phyloP scores from a whole-genome alignment of 371 early-diverging fungal species.

The Basidiobolus heterosporus region DNA sequence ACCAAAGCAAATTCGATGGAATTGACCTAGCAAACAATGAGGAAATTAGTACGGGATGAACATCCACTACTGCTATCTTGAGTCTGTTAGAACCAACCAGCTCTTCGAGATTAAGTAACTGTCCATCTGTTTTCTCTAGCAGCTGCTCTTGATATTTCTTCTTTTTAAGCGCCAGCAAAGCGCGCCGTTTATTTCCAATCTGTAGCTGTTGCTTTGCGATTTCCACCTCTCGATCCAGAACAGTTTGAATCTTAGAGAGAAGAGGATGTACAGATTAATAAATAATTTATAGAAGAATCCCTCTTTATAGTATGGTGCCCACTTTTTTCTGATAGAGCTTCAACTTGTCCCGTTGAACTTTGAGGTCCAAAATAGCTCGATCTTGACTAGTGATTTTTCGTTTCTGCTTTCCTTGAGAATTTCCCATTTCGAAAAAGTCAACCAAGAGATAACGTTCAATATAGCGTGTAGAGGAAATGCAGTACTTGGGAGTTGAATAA shows the following conservation, averaged over 20 bases:
- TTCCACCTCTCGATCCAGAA: slow-evolving; percentile 33
- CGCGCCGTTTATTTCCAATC: slow-evolving; percentile 60
- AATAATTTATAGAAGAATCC: background rate
- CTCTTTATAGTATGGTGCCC: slow-evolving; percentile 3
- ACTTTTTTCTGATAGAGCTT: slow-evolving; percentile 79
- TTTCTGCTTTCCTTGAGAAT: too few relatives aligned
- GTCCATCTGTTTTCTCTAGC: slow-evolving; percentile 62
- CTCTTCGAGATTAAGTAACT: slow-evolving; percentile 76
- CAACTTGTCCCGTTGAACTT: slow-evolving; percentile 83
- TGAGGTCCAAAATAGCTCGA: slow-evolving; percentile 83
- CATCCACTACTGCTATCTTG: background rate
- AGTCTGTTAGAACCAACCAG: slow-evolving; percentile 31
- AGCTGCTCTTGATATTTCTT: slow-evolving; percentile 88
- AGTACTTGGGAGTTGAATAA: too few relatives aligned
- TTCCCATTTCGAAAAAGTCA: too few relatives aligned
- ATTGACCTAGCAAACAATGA: slow-evolving; percentile 26
- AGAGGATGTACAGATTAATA: background rate
- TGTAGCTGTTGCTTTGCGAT: slow-evolving; percentile 41
- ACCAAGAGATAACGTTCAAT: too few relatives aligned
- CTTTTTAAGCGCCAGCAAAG: slow-evolving; percentile 77
- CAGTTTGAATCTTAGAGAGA: slow-evolving; percentile 2
- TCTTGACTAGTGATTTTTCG: slow-evolving; percentile 59
- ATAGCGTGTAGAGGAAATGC: too few relatives aligned
- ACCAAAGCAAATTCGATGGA: slow-evolving; percentile 83
- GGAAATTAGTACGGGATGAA: background rate